A percentile compares a stretch with the other conserved stretches of the same genome.
These are phyloP conservation scores for Pharnaceum exiguum DNA, from an alignment of 148 eudicot genomes.

Conservation along the genomic window DNA sequence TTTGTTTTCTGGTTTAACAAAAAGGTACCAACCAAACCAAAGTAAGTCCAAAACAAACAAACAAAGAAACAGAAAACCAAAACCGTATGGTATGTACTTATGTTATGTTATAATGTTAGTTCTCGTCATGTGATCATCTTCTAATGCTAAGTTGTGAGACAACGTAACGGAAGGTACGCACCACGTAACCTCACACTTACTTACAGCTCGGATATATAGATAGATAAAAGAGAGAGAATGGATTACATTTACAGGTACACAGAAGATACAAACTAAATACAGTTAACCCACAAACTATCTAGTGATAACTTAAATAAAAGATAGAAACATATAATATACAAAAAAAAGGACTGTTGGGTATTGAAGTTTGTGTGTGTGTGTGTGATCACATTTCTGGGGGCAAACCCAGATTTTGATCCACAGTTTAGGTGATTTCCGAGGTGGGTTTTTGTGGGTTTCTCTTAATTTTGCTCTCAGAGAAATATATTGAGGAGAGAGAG, in stretches of 20 bases:
- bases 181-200: slow-evolving; percentile 45
- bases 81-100: no score
- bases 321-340: not conserved
- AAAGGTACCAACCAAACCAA: no score
- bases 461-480: slow-evolving; percentile 1
- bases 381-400: slow-evolving; percentile 37
- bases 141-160: slow-evolving; percentile 8
- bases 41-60: no score
- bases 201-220: slow-evolving; percentile 23
- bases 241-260: no score
- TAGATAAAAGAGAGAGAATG: not conserved
- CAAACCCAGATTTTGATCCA: slow-evolving; percentile 26
- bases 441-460: slow-evolving; percentile 21
- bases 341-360: no score
- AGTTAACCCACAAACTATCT: no score
- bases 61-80: no score
- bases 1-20: no score
- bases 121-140: slow-evolving; percentile 11
- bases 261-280: no score
- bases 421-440: slow-evolving; percentile 5
- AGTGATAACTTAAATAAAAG: no score
- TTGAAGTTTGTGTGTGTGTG: no score
- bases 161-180: slow-evolving; percentile 29
- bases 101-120: no score
- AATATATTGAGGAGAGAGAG: not conserved